Percentiles rank a stretch among this genome's conserved stretches.
These are phyloP conservation scores for Termitomyces heimii DNA, from an alignment of 768 basidiomycete species.

Conservation along the genomic window DNA sequence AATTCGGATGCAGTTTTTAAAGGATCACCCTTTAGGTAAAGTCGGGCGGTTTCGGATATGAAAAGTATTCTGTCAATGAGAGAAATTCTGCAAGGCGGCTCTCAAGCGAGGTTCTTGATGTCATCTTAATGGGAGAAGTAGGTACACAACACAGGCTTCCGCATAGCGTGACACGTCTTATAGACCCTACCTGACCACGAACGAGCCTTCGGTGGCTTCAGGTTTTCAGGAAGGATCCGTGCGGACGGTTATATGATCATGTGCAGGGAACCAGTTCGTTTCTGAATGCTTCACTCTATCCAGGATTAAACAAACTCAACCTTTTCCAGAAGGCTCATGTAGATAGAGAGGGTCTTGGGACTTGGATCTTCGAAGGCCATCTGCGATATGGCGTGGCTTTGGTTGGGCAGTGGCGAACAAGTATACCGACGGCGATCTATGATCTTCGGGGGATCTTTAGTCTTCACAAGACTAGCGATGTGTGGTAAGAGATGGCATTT, in stretches of 20 bases:
- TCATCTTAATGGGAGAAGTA: slow-evolving; percentile 38
- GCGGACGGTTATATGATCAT: slow-evolving; percentile 56
- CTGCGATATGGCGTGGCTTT: slow-evolving; percentile 41
- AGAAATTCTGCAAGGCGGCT: slow-evolving; percentile 1
- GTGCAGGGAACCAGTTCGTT: slow-evolving; percentile 51
- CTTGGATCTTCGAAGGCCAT: slow-evolving; percentile 55
- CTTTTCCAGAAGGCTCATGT: slow-evolving; percentile 31
- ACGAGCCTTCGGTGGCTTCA: slow-evolving; percentile 62
- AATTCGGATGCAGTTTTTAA: not conserved
- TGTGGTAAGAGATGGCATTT: slow-evolving; percentile 7
- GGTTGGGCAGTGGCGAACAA: slow-evolving; percentile 49
- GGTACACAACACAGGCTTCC: slow-evolving; percentile 7
- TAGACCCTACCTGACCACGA: slow-evolving; percentile 52
- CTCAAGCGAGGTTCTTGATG: slow-evolving; percentile 21
- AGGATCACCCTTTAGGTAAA: slow-evolving; percentile 6
- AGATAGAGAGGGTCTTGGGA: slow-evolving; percentile 34
- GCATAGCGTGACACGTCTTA: not conserved
- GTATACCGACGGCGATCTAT: slow-evolving; percentile 22
- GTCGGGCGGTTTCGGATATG: slow-evolving; percentile 19
- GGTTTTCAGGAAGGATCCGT: slow-evolving; percentile 51
- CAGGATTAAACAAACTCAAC: slow-evolving; percentile 1
- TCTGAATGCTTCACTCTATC: not conserved
- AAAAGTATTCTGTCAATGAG: slow-evolving; percentile 13
- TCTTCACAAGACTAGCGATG: slow-evolving; percentile 34
- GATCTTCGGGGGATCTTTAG: slow-evolving; percentile 52